Evolutionary conservation across 1,284 basidiomycete genomes (phyloP), one percentile per base, ranked within the genome.

Genomic region (Entoloma clypeatum): DNA sequence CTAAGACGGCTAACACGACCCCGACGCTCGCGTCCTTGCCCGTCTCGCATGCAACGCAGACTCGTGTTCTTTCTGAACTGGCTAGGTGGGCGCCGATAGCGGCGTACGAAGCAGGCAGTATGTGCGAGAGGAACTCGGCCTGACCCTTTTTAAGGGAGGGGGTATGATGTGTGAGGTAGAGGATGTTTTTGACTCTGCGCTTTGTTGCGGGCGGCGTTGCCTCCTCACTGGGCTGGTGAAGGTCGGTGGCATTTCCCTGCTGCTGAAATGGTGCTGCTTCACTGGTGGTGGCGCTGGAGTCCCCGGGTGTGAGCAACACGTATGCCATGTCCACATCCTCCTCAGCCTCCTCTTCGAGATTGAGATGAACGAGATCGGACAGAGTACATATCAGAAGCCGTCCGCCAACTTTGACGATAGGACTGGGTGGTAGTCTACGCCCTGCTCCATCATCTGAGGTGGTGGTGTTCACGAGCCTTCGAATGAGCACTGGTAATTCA

Each of bases 11-110:
- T 3, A 86, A 53, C 0, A 69, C 75, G 3, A 87, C 67, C 1
- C 85, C 85, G n/a, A 83, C 70, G 42, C 77, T 74, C 0, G 68
- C 50, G 50, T 88, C 82, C 17, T 71, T 74, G 5, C 81, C 81
- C 0, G 68, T 67, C 24, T 70, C 67, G 49, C 80, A 80, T 14
- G 71, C 71, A 7, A 85, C 63, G 49, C 75, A 78, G 3, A 86
- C 53, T 3, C 49, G 51, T 16, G 52, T 52, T 0, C 63, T 67
- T 5, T 48, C 39, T 8, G 48, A 34, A 3, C n/a, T n/a, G n/a
- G n/a, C n/a, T n/a, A 86, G 62, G 8, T 72, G 62, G 1, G 46
- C 30, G 4, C 52, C 47, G 25, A 79, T 69, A 55, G 79, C 86
- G 1, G 56, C 50, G n/a, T 73, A 63, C 1, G 74, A 57, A 10